Base-by-base conservation (phyloP, 192 early-diverging fungal genomes). In the Polychytrium aggregatum region DNA sequence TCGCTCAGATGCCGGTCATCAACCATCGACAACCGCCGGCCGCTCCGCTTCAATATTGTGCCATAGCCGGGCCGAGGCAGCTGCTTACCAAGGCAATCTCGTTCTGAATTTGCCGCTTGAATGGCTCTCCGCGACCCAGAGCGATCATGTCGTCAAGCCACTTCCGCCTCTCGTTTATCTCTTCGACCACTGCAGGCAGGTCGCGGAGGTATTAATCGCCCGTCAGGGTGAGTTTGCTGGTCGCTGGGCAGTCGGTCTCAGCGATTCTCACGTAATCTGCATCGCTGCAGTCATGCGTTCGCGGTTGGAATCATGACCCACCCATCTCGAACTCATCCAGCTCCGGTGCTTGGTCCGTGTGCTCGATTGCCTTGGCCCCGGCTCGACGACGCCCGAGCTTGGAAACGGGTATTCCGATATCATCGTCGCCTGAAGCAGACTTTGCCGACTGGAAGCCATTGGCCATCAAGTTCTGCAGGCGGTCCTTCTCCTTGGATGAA, bases 111-210 rank as follows among this genome's bases (percentile, higher is more conserved):
- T 69, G 56, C 35, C 53, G 31, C 38, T 47, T 57, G 51, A 64
- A 64, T 25, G 41, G 24, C 17, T 64, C 55, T 18, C 56, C 71
- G 37, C 63, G 57, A 21, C 71, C 71, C 37, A 73, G 27, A 4
- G 63, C 50, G 22, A 64, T 47, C 71, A 73, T 73, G 37, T 73
- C 71, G 46, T 66, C 71, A 30, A 73, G 41, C 65, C 71, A 73
- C 50, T 73, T 56, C 37, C 58, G 54, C 20, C 71, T 27, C 10
- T 73, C 71, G 14, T 49, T 48, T 53, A 73, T 73, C 36, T 73
- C 71, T 17, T 61, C 46, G 29, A 61, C 54, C 10, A 70, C 70
- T 72, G 25, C n/a, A n/a, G n/a, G n/a, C n/a, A n/a, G n/a, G n/a
- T n/a, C n/a, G n/a, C n/a, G n/a, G n/a, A n/a, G n/a, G n/a, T n/a